A percentile compares a stretch with the other conserved stretches of the same genome.
Conservation (phyloP, 2,329 filamentous ascomycete genomes). For the Huntiella decipiens region DNA sequence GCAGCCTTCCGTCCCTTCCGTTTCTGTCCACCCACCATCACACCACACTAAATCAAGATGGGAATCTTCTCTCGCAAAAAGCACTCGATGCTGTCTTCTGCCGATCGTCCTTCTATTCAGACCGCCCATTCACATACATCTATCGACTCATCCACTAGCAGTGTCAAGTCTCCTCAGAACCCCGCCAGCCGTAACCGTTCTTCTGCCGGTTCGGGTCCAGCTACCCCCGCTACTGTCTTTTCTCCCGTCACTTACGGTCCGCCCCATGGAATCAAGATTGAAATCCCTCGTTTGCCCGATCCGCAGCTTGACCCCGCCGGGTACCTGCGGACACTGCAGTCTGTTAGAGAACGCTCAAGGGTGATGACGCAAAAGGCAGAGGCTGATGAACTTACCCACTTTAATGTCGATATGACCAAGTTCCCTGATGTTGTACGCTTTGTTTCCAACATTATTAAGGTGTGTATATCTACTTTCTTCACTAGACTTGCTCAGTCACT, state of each 20-base stretch:
- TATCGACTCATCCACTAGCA: constrained; percentile 31
- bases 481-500: not conserved
- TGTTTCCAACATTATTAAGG: constrained; percentile 89
- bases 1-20: not conserved
- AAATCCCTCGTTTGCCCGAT: constrained; percentile 71
- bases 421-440: constrained; percentile 70
- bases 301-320: constrained; percentile 72
- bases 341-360: constrained; percentile 62
- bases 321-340: constrained; percentile 75
- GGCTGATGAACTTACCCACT: constrained; percentile 62
- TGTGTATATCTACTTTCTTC: constrained; percentile 22
- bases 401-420: constrained; percentile 72
- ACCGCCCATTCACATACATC: constrained; percentile 30
- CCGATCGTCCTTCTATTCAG: constrained; percentile 20
- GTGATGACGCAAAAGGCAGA: constrained; percentile 61
- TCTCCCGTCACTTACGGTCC: constrained; percentile 19
- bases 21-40: constrained; percentile 15
- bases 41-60: constrained; percentile 14
- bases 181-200: constrained; percentile 27
- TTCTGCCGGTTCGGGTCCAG: constrained; percentile 30
- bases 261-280: constrained; percentile 41
- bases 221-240: constrained; percentile 32
- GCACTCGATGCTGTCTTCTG: constrained; percentile 1
- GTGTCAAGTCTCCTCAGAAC: constrained; percentile 23
- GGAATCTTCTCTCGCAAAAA: constrained; percentile 12